phyloP scores from a whole-genome alignment of 257 asterid species.

The Petrea volubilis region DNA sequence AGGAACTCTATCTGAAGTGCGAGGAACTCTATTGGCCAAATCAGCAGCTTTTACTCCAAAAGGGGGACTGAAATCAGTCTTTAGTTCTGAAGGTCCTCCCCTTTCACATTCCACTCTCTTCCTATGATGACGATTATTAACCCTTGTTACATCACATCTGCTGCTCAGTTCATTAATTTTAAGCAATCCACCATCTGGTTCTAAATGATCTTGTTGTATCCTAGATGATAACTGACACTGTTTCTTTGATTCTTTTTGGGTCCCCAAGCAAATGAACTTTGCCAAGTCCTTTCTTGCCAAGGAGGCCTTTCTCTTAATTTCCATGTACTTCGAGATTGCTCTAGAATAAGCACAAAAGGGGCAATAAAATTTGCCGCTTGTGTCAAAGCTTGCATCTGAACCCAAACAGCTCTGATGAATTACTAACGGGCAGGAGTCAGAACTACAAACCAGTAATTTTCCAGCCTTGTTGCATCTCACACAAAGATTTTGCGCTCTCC shows the following conservation, averaged over 20 bases:
- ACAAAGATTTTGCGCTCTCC: constrained; percentile 45
- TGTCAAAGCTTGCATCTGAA: constrained; percentile 44
- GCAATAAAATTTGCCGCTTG: constrained; percentile 55
- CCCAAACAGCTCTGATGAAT: constrained; percentile 68
- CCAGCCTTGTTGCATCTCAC: constrained; percentile 54
- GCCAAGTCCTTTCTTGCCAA: constrained; percentile 55
- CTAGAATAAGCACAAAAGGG: constrained; percentile 79
- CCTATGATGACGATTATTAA: constrained; percentile 14
- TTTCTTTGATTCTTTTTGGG: constrained; percentile 29
- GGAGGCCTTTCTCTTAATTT: constrained; percentile 45
- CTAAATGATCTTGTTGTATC: constrained; percentile 22
- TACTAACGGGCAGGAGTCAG: constrained; percentile 48
- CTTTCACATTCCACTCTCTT: constrained; percentile 29
- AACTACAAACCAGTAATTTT: constrained; percentile 47
- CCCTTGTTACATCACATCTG: constrained; percentile 27
- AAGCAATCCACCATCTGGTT: constrained; percentile 16
- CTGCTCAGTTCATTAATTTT: constrained; percentile 28
- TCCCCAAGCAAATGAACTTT: constrained; percentile 41
- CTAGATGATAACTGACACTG: constrained; percentile 14
- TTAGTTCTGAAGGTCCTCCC: constrained; percentile 34
- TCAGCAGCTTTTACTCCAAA: constrained; percentile 24
- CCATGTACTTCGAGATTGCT: constrained; percentile 52
- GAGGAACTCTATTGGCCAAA: constrained; percentile 20
- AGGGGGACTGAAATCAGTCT: constrained; percentile 24
- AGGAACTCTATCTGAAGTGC: neutral